phyloP scores from a whole-genome alignment of 345 rosid species.

The Acer negundo region DNA sequence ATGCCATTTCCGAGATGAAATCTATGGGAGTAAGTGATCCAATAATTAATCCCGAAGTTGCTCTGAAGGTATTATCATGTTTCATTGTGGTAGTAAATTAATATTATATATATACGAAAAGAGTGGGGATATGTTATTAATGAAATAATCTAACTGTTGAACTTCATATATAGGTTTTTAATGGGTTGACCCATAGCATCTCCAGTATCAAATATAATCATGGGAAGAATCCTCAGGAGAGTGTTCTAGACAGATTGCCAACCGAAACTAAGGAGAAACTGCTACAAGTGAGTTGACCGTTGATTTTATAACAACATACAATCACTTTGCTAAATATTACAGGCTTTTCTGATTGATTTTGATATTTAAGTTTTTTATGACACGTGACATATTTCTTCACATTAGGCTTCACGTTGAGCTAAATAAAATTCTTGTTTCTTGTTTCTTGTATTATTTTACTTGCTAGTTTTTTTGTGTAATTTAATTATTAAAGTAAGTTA shows the following conservation, averaged over 20 bases:
- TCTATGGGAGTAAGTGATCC: constrained; percentile 63
- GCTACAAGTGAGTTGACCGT: constrained; percentile 54
- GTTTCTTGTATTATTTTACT: neutral
- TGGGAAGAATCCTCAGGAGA: constrained; percentile 78
- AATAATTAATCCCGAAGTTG: constrained; percentile 65
- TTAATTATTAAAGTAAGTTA: constrained; percentile 4
- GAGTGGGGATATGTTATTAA: constrained; percentile 16
- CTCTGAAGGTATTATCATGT: constrained; percentile 58
- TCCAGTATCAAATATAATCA: constrained; percentile 71
- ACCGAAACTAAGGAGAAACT: constrained; percentile 68
- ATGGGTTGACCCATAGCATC: constrained; percentile 72
- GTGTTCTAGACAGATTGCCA: constrained; percentile 81
- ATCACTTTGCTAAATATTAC: neutral
- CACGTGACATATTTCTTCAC: neutral
- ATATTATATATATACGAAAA: neutral
- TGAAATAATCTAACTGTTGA: constrained; percentile 13
- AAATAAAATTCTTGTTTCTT: constrained; percentile 4
- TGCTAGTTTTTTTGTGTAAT: constrained; percentile 20
- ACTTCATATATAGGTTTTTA: constrained; percentile 62
- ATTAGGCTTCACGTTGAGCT: constrained; percentile 2
- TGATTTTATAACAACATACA: neutral
- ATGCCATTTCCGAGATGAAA: constrained; percentile 58
- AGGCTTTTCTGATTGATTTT: neutral
- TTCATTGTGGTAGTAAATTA: neutral
- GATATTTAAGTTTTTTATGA: neutral